A percentile compares a stretch with the other conserved stretches of the same genome.
phyloP scores from a whole-genome alignment of 2,329 filamentous ascomycete species.

The Pseudogymnoascus sp. region DNA sequence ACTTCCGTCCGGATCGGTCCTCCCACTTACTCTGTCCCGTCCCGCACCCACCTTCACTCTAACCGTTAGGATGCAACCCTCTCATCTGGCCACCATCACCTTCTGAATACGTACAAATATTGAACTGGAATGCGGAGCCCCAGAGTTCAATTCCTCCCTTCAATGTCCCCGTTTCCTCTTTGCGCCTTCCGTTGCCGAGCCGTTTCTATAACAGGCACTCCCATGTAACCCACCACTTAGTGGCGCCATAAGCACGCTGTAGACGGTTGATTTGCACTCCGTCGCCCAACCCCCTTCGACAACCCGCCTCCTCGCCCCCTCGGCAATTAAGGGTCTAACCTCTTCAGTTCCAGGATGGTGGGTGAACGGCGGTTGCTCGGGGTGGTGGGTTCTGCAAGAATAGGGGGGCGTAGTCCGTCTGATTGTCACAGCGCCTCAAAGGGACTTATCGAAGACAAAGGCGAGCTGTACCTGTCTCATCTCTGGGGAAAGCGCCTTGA shows the following conservation, averaged over 20 bases:
- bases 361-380: background rate
- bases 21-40: constrained; percentile 5
- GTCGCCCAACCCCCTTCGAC: background rate
- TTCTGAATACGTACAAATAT: background rate
- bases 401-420: background rate
- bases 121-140: background rate
- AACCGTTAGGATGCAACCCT: constrained; percentile 1
- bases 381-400: background rate
- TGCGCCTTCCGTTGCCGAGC: background rate
- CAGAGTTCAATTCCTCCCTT: background rate
- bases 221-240: background rate
- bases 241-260: background rate
- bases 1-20: constrained; percentile 7
- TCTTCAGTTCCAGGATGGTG: background rate
- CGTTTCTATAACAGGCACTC: background rate
- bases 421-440: background rate
- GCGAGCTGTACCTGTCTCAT: background rate
- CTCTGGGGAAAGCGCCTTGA: background rate
- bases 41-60: background rate
- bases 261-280: background rate
- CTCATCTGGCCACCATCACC: background rate
- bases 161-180: background rate
- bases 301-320: background rate
- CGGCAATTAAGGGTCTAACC: background rate
- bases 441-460: background rate